Conservation (phyloP, 345 rosid genomes). For the Pseudoturritis turrita region DNA sequence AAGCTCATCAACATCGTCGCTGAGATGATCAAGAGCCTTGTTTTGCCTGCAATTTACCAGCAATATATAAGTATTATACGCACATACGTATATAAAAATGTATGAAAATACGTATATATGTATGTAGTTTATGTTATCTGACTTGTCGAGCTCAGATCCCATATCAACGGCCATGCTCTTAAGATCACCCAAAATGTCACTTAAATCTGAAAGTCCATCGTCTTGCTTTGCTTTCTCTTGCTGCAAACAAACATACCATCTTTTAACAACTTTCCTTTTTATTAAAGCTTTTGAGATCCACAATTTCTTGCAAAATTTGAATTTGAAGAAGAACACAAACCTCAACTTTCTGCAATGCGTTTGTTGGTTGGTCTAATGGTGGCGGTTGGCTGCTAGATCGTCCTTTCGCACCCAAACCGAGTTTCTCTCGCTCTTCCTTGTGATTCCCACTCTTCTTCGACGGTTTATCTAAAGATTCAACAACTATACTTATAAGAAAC, state of each 20-base stretch:
- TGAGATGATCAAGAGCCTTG: constrained; percentile 74
- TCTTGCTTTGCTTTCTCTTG: constrained; percentile 82
- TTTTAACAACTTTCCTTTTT: not conserved
- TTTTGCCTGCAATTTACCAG: constrained; percentile 70
- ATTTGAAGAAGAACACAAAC: constrained; percentile 34
- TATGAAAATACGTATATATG: not conserved
- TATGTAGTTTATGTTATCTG: constrained; percentile 10
- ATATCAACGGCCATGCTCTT: constrained; percentile 92
- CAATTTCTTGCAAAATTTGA: not conserved
- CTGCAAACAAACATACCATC: constrained; percentile 32
- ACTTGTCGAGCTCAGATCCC: constrained; percentile 89
- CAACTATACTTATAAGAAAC: not conserved
- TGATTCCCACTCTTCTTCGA: constrained; percentile 44
- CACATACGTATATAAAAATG: not conserved
- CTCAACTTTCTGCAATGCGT: constrained; percentile 75
- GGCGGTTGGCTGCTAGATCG: constrained; percentile 35
- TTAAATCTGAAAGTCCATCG: constrained; percentile 74
- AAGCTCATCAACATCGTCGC: constrained; percentile 73
- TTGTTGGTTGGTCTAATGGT: constrained; percentile 51
- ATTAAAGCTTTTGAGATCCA: not conserved
- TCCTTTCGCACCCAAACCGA: constrained; percentile 54
- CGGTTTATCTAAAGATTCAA: constrained; percentile 38
- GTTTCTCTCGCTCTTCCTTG: constrained; percentile 60
- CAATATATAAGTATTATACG: not conserved
- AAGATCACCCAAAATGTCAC: constrained; percentile 76